Evolutionary conservation across 129 eudicot species (phyloP), one percentile per base, ranked within the genome.

Genomic region (Flaveria sonorensis): DNA sequence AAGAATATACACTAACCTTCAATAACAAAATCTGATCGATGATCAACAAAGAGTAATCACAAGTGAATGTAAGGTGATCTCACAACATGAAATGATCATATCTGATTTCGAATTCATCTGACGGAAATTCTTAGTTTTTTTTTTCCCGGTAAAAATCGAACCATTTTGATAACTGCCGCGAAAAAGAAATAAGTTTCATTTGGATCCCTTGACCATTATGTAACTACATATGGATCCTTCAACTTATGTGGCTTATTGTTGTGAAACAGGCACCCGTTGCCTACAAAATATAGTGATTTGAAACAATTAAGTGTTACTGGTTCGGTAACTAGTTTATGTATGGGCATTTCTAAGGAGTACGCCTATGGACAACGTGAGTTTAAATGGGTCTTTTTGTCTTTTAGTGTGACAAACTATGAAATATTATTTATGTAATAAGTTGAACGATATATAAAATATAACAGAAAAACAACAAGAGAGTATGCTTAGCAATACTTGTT

Each of bases 121-220:
- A 72, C 9, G 5, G 61, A 75, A 30, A 65, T 51, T 66, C 12
- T 12, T 61, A 13, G 55, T 57, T 21, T 5, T 7, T 5, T 7
- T 32, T 64, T 64, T 64, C 19, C 47, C 2, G 10, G 3, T 28
- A 2, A 0, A 11, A 30, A 26, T 61, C 18, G 4, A 28, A 76
- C 53, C n/a, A 1, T 13, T 36, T 77, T 56, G 43, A 39, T 66
- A 77, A 77, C 81, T 67, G 81, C 67, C 74, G 81, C 81, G 64
- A 65, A 43, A 23, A 8, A 36, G 1, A 1, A 32, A 32, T 30
- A 59, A 14, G 69, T 74, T 40, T 74, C 45, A 23, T 42, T 9
- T 59, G 14, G 20, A 39, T 4, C 68, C 68, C 18, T 61, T 61
- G 18, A 61, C 19, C 28, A 61, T 52, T 7, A 16, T 72, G 20